phyloP scores from a whole-genome alignment of 2,329 filamentous ascomycete species.

The Cadophora luteo-olivacea region DNA sequence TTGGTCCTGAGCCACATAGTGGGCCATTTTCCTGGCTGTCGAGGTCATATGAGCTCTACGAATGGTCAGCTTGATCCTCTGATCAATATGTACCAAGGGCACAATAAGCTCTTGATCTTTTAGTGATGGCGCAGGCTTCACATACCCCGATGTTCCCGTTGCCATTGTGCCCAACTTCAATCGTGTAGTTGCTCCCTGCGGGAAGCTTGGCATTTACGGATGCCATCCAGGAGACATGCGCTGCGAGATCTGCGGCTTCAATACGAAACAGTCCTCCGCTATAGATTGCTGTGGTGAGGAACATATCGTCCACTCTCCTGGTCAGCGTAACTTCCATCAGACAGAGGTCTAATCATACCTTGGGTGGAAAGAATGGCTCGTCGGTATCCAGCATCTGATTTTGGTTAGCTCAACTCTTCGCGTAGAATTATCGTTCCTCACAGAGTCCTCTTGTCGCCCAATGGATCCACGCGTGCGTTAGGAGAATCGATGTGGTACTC shows the following conservation, averaged over 20 bases:
- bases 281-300: conserved; percentile 48
- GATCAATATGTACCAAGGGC: background rate
- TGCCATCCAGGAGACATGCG: conserved; percentile 50
- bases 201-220: conserved; percentile 51
- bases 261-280: conserved; percentile 52
- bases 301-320: conserved; percentile 61
- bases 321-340: background rate
- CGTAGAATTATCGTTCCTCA: background rate
- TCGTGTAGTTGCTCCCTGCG: conserved; percentile 56
- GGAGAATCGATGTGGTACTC: conserved; percentile 42
- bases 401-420: conserved; percentile 1
- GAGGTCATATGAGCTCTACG: conserved; percentile 3
- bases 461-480: conserved; percentile 35
- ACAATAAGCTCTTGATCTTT: background rate
- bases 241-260: conserved; percentile 51
- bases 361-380: conserved; percentile 33
- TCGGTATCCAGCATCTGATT: conserved; percentile 30
- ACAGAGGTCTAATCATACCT: conserved; percentile 3
- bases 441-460: conserved; percentile 35
- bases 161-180: conserved; percentile 61
- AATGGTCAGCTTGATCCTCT: background rate
- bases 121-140: background rate
- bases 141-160: conserved; percentile 52
- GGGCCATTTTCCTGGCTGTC: background rate
- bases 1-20: conserved; percentile 36